Conservation (phyloP, 768 basidiomycete genomes). For the Serendipita vermifera region DNA sequence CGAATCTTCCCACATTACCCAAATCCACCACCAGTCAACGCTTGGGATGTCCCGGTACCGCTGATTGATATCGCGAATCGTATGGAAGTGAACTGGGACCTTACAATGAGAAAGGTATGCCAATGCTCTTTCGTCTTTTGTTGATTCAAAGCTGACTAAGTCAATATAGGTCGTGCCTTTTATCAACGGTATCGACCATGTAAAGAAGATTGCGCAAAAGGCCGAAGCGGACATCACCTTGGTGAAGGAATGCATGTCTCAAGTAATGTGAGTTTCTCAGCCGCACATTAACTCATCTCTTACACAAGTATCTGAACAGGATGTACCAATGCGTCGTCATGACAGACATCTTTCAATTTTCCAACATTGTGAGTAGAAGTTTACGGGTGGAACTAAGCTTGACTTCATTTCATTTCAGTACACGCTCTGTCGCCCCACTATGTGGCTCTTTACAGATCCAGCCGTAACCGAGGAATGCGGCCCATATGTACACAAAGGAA, state of each 20-base stretch:
- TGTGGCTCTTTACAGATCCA: slow-evolving; percentile 73
- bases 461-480: slow-evolving; percentile 87
- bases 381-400: background rate
- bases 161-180: slow-evolving; percentile 50
- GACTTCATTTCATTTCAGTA: slow-evolving; percentile 36
- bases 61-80: slow-evolving; percentile 71
- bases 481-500: slow-evolving; percentile 61
- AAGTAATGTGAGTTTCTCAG: slow-evolving; percentile 57
- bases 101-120: slow-evolving; percentile 74
- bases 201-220: slow-evolving; percentile 79
- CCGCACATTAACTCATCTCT: background rate
- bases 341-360: slow-evolving; percentile 94
- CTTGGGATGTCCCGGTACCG: slow-evolving; percentile 93
- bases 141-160: background rate
- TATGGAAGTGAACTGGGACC: slow-evolving; percentile 88
- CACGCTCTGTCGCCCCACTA: slow-evolving; percentile 71
- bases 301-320: slow-evolving; percentile 28
- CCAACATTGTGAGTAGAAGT: slow-evolving; percentile 45
- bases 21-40: slow-evolving; percentile 76
- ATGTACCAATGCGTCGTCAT: slow-evolving; percentile 96
- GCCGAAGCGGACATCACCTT: slow-evolving; percentile 79
- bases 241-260: slow-evolving; percentile 76
- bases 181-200: slow-evolving; percentile 87
- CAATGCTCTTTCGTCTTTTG: no score
- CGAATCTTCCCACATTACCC: slow-evolving; percentile 88